Percentiles rank a stretch among this genome's conserved stretches.
These are phyloP conservation scores for Emydomyces testavorans DNA, from an alignment of 2,329 filamentous ascomycete genomes.

Conservation along the genomic window DNA sequence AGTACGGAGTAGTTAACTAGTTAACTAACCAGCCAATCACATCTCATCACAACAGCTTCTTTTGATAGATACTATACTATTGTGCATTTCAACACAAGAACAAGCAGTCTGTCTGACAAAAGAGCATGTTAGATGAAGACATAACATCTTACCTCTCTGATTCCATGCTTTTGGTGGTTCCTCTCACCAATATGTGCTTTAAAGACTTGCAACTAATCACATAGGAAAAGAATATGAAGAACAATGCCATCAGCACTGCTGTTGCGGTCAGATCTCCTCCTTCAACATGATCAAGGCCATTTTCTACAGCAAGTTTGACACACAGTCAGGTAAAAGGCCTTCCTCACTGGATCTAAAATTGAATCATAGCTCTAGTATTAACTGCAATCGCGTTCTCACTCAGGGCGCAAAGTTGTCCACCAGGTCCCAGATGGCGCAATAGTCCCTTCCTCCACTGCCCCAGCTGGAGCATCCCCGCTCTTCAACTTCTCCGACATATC, in stretches of 20 bases:
- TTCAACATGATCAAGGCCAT: constrained; percentile 49
- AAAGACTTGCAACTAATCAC: no score
- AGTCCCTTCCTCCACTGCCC: constrained; percentile 35
- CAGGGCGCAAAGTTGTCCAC: constrained; percentile 52
- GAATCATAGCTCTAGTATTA: no score
- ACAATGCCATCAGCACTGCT: constrained; percentile 2
- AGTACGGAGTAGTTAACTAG: no score
- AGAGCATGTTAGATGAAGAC: no score
- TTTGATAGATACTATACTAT: no score
- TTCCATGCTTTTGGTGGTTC: no score
- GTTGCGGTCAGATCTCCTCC: neutral
- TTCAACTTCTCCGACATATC: constrained; percentile 78
- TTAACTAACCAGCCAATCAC: no score
- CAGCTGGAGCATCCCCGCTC: constrained; percentile 48
- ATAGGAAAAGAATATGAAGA: no score
- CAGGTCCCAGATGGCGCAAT: constrained; percentile 53
- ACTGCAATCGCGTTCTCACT: constrained; percentile 6
- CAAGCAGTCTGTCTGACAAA: no score
- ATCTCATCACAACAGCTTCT: no score
- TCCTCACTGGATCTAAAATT: neutral
- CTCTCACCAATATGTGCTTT: neutral
- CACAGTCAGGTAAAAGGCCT: constrained; percentile 38
- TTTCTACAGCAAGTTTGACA: constrained; percentile 57
- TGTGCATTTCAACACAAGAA: no score
- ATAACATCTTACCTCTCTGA: no score